Conservation (phyloP, 2,329 filamentous ascomycete genomes). For the Neospermospora avenae region DNA sequence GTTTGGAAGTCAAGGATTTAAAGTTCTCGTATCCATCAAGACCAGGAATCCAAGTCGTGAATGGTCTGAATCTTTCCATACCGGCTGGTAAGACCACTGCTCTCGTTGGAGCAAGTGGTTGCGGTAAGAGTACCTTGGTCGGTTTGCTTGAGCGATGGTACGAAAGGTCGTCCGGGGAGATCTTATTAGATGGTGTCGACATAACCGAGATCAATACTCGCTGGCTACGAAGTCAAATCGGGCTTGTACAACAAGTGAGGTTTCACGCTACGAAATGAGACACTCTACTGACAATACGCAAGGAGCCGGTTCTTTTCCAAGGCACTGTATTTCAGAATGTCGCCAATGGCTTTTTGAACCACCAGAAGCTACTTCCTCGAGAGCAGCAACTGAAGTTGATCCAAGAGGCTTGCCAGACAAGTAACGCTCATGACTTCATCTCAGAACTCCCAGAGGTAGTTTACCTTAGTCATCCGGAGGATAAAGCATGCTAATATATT, state of each 20-base stretch:
- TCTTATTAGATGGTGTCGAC: constrained; percentile 8
- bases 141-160: constrained; percentile 12
- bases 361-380: neutral
- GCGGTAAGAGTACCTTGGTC: constrained; percentile 12
- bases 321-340: constrained; percentile 12
- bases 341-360: constrained; percentile 8
- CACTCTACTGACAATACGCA: neutral
- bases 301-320: constrained; percentile 11
- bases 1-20: constrained; percentile 10
- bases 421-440: constrained; percentile 13
- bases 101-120: constrained; percentile 11
- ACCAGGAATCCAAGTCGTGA: constrained; percentile 8
- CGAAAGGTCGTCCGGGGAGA: constrained; percentile 9
- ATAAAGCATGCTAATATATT: neutral
- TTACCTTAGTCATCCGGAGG: neutral
- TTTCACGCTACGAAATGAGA: too few relatives aligned
- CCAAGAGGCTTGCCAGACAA: constrained; percentile 12
- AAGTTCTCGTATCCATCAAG: constrained; percentile 15
- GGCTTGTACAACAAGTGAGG: constrained; percentile 10
- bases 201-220: constrained; percentile 6
- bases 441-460: constrained; percentile 7
- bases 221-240: constrained; percentile 12
- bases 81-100: constrained; percentile 11
- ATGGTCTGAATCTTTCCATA: constrained; percentile 4
- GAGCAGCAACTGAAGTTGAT: constrained; percentile 8